Evolutionary conservation across 805 yeast species (phyloP).

Genomic region (Suhomyces pyralidae): DNA sequence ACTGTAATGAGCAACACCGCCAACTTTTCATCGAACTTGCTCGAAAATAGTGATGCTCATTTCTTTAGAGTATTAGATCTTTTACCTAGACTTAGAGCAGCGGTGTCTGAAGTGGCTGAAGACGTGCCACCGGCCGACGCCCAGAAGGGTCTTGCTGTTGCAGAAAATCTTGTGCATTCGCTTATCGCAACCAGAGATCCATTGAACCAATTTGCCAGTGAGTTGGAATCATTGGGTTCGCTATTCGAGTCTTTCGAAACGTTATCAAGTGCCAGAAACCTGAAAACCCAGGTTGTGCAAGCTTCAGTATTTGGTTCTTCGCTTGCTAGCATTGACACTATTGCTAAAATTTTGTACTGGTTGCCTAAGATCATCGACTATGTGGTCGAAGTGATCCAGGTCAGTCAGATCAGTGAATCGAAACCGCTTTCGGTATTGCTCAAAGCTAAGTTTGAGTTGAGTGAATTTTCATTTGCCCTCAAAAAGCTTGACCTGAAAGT

Average conservation of each 20-base stretch:
- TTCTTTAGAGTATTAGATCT: constrained; percentile 74
- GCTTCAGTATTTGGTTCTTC: constrained; percentile 19
- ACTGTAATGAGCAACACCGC: constrained; percentile 55
- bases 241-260: constrained; percentile 13
- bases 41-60: constrained; percentile 46
- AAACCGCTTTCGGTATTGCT: constrained; percentile 13
- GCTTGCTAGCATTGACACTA: constrained; percentile 14
- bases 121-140: constrained; percentile 77
- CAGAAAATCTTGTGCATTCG: constrained; percentile 65
- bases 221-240: constrained; percentile 14
- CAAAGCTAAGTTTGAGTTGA: constrained; percentile 14
- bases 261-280: constrained; percentile 11
- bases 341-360: constrained; percentile 20
- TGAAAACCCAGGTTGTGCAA: constrained; percentile 9
- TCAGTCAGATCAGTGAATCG: constrained; percentile 11
- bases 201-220: constrained; percentile 30
- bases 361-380: constrained; percentile 38
- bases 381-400: constrained; percentile 18
- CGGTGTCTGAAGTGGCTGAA: constrained; percentile 57
- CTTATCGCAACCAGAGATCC: constrained; percentile 55
- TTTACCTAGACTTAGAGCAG: constrained; percentile 71
- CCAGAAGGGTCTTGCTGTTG: constrained; percentile 70
- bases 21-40: constrained; percentile 36
- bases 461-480: constrained; percentile 10
- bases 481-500: constrained; percentile 18